phyloP scores from a whole-genome alignment of 768 basidiomycete genomes.

The Naganishia vaughanmartiniae region DNA sequence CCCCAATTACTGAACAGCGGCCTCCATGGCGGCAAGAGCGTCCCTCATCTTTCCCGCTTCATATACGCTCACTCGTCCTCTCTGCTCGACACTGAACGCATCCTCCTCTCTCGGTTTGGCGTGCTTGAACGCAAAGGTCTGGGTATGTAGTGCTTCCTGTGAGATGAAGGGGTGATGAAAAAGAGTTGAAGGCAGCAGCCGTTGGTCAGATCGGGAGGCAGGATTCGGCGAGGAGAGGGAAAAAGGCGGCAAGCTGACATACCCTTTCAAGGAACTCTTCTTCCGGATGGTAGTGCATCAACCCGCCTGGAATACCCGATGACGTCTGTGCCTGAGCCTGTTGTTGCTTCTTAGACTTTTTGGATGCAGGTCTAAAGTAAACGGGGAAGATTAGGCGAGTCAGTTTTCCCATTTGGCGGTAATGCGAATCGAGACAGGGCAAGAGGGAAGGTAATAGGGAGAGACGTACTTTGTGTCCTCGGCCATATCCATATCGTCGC shows the following conservation, averaged over 20 bases:
- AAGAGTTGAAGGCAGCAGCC: not conserved
- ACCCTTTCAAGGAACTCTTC: conserved; percentile 73
- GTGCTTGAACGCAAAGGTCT: conserved; percentile 62
- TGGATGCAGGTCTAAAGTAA: conserved; percentile 6
- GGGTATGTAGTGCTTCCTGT: conserved; percentile 59
- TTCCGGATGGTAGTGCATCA: conserved; percentile 80
- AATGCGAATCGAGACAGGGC: not conserved
- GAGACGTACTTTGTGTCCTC: conserved; percentile 1
- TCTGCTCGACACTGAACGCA: conserved; percentile 68
- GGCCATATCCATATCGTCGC: conserved; percentile 54
- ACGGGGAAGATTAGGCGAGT: not conserved
- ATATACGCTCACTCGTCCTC: conserved; percentile 62
- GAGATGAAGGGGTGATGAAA: not conserved
- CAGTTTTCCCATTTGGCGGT: not conserved
- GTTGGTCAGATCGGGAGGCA: conserved; percentile 22
- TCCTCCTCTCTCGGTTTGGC: conserved; percentile 62
- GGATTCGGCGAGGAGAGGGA: not conserved
- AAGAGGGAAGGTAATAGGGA: not conserved
- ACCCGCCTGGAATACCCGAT: conserved; percentile 53
- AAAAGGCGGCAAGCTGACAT: conserved; percentile 36
- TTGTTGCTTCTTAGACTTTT: conserved; percentile 54
- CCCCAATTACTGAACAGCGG: conserved; percentile 6
- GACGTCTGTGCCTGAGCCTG: conserved; percentile 42
- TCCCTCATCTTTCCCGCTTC: conserved; percentile 21
- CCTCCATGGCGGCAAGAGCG: conserved; percentile 28